Percentiles rank a stretch among this genome's conserved stretches.
These are phyloP conservation scores for Naganishia antarctica DNA, from an alignment of 768 basidiomycete species.

Conservation along the genomic window DNA sequence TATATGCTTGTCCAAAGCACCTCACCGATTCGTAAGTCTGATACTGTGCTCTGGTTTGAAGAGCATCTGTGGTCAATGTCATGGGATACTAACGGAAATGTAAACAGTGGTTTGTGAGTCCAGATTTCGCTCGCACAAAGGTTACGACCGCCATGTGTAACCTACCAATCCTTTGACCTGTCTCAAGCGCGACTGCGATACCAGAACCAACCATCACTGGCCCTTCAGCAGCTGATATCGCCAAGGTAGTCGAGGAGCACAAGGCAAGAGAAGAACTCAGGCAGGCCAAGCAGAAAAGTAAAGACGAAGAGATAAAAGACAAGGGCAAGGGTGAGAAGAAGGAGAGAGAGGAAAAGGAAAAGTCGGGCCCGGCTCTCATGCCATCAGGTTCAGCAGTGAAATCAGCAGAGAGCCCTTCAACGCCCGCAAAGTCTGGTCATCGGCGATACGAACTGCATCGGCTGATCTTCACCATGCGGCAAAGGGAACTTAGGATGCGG, in stretches of 20 bases:
- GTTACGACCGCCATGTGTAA: neutral
- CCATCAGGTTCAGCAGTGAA: conserved; percentile 30
- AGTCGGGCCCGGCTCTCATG: conserved; percentile 50
- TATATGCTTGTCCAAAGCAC: conserved; percentile 79
- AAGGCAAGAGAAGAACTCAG: conserved; percentile 74
- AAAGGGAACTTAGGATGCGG: conserved; percentile 64
- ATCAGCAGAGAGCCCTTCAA: conserved; percentile 27
- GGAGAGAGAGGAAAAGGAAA: conserved; percentile 33
- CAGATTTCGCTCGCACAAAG: conserved; percentile 19
- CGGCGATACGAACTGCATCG: conserved; percentile 76
- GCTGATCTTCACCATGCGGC: conserved; percentile 73
- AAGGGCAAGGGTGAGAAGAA: conserved; percentile 41
- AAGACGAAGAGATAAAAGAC: conserved; percentile 32
- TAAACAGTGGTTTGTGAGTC: conserved; percentile 22
- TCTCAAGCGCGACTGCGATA: conserved; percentile 33
- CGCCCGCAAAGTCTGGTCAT: conserved; percentile 51
- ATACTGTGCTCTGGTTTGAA: conserved; percentile 19
- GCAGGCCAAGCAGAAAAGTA: conserved; percentile 53
- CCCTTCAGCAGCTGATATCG: conserved; percentile 48
- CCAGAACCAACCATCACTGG: conserved; percentile 36
- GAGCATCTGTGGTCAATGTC: no score
- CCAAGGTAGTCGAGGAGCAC: conserved; percentile 57
- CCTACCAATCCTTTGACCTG: neutral
- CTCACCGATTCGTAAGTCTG: conserved; percentile 69
- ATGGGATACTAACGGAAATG: no score